Evolutionary conservation across 345 rosid species (phyloP).

Genomic region (Rhizophora mangle): DNA sequence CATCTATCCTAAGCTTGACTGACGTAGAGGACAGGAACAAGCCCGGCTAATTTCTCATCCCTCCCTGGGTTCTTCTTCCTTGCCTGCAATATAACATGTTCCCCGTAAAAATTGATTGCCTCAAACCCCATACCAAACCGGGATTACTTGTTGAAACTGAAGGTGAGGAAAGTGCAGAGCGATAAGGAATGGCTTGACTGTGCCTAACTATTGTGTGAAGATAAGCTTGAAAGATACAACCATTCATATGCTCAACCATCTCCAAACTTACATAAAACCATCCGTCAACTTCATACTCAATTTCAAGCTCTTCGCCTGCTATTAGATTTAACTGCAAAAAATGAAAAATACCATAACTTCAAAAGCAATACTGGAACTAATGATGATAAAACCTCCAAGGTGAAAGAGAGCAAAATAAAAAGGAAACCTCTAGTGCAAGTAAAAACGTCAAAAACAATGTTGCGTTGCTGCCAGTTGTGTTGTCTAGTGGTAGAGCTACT

Average conservation of each 20-base stretch:
- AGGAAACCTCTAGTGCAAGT: too few relatives aligned
- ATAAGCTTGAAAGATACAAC: not conserved
- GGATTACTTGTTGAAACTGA: too few relatives aligned
- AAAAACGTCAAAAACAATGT: too few relatives aligned
- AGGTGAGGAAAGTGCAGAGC: too few relatives aligned
- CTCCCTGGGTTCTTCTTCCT: conserved; percentile 96
- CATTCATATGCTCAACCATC: not conserved
- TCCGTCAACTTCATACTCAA: conserved; percentile 96
- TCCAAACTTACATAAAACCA: conserved; percentile 87
- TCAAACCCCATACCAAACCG: not conserved
- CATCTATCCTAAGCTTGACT: conserved; percentile 42
- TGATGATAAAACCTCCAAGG: not conserved
- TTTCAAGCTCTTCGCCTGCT: conserved; percentile 90
- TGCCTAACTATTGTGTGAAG: too few relatives aligned
- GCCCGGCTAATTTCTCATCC: conserved; percentile 93
- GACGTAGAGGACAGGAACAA: conserved; percentile 94
- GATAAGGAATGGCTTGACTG: too few relatives aligned
- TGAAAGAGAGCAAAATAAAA: too few relatives aligned
- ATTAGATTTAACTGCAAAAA: conserved; percentile 78
- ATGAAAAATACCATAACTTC: conserved; percentile 1
- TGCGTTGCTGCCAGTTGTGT: too few relatives aligned
- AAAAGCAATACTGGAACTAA: conserved; percentile 1
- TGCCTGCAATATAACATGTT: conserved; percentile 49
- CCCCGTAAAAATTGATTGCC: not conserved
- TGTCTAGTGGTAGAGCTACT: too few relatives aligned